A percentile compares a stretch with the other conserved stretches of the same genome.
Conservation (phyloP, 2,329 filamentous ascomycete species). For the Pezicula radicicola region DNA sequence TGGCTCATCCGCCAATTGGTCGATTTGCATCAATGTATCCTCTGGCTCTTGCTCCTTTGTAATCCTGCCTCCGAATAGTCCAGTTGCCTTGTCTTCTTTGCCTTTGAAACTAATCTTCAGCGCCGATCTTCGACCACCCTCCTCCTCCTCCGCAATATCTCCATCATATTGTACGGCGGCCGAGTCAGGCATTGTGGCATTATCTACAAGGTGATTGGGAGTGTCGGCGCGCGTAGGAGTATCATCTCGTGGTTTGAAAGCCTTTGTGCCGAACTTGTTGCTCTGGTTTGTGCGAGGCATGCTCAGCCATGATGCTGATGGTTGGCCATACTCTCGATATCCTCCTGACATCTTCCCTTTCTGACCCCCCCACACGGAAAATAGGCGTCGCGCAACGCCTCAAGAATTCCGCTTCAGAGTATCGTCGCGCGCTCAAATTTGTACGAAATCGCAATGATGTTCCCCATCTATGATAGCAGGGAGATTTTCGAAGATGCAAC, state of each 20-base stretch:
- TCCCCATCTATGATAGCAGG: not conserved
- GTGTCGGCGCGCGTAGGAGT: conserved; percentile 32
- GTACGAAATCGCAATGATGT: not conserved
- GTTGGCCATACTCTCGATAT: conserved; percentile 58
- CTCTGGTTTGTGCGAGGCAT: conserved; percentile 1
- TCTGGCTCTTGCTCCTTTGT: conserved; percentile 17
- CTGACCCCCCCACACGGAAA: conserved; percentile 1
- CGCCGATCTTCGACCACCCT: conserved; percentile 57
- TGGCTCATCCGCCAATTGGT: conserved; percentile 44
- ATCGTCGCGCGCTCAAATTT: conserved; percentile 7
- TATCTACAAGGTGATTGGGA: conserved; percentile 20
- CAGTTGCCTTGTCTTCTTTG: conserved; percentile 72
- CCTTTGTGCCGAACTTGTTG: conserved; percentile 43
- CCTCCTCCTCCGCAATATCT: conserved; percentile 64
- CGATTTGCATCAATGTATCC: conserved; percentile 26
- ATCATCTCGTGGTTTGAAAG: conserved; percentile 61
- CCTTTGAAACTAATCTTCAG: conserved; percentile 77
- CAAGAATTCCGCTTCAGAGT: not conserved
- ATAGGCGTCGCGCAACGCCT: conserved; percentile 6
- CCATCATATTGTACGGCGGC: conserved; percentile 44
- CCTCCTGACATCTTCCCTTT: conserved; percentile 60
- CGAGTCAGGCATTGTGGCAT: conserved; percentile 41
- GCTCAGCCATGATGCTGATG: conserved; percentile 34
- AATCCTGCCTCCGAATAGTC: conserved; percentile 60
- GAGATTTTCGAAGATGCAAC: not conserved